phyloP scores from a whole-genome alignment of 306 rosid genomes.

The cucumber (Cucumis sativus) region Cucumber_9930_V3 NC_026657.2:21338001-21338500 shows the following conservation, averaged over 20 bases:
- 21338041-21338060: constrained; percentile 33
- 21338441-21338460: neutral
- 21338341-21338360: neutral
- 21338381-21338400: neutral
- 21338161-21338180: neutral
- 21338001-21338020: constrained; percentile 46
- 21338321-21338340: no score
- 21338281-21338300: neutral
- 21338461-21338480: neutral
- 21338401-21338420: neutral
- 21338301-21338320: neutral
- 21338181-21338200: neutral
- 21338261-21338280: constrained; percentile 1
- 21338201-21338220: neutral
- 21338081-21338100: constrained; percentile 16
- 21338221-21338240: neutral
- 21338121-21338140: constrained; percentile 16
- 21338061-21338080: constrained; percentile 24
- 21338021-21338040: constrained; percentile 28
- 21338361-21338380: neutral
- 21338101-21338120: constrained; percentile 29
- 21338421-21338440: neutral
- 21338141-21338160: neutral
- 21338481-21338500: neutral
- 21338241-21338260: neutral